Percentiles rank a stretch among this genome's conserved stretches.
Evolutionary conservation across 2,329 filamentous ascomycete genomes (phyloP).

Genomic region (Cylindrodendrum hubeiense): DNA sequence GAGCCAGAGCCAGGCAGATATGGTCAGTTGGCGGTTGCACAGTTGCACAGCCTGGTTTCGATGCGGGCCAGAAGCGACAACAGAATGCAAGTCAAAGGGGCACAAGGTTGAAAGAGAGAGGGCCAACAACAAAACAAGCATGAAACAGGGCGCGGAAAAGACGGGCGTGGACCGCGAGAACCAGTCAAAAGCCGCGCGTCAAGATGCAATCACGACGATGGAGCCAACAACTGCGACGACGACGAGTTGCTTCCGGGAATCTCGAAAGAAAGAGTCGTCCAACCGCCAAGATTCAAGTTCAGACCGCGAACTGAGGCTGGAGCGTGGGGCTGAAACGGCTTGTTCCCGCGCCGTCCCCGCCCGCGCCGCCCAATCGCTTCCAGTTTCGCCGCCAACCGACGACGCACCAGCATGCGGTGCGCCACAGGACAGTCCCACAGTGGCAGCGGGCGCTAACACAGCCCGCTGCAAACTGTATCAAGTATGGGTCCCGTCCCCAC

Average conservation of each 20-base stretch:
- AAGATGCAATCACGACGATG: background rate
- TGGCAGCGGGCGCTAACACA: background rate
- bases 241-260: background rate
- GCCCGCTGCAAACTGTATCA: background rate
- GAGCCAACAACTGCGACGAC: background rate
- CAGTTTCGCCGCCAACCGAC: no score
- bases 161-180: no score
- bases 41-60: slow-evolving; percentile 10
- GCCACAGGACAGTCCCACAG: no score
- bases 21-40: background rate
- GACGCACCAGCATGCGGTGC: background rate
- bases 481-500: background rate
- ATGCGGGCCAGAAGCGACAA: background rate
- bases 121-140: background rate
- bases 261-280: background rate
- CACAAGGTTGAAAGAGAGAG: background rate
- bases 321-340: background rate
- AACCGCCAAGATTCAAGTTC: background rate
- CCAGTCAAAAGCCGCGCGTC: background rate
- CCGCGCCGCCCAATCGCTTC: background rate
- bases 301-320: background rate
- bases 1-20: slow-evolving; percentile 21
- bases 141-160: background rate
- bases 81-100: background rate
- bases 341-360: background rate